phyloP scores from a whole-genome alignment of 352 stramenopile genomes.

The Aphanomyces invadans region DNA sequence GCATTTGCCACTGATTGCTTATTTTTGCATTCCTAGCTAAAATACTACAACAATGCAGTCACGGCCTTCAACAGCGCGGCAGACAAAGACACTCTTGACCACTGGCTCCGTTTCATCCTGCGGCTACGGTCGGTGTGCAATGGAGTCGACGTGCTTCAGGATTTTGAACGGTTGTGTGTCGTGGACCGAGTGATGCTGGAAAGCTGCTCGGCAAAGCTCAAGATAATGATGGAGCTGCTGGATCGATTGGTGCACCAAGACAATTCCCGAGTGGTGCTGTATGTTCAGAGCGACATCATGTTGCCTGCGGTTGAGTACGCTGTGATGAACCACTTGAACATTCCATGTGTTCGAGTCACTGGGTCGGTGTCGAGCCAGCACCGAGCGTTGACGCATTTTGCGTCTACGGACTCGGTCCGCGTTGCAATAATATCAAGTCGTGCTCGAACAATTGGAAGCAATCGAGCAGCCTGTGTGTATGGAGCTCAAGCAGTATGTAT shows the following conservation, averaged over 20 bases:
- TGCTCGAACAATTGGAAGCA: constrained; percentile 35
- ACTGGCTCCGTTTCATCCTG: constrained; percentile 61
- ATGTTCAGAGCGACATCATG: constrained; percentile 66
- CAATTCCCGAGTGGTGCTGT: constrained; percentile 62
- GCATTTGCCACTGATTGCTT: neutral
- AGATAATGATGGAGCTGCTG: constrained; percentile 47
- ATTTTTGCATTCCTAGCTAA: neutral
- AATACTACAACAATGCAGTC: constrained; percentile 54
- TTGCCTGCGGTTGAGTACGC: constrained; percentile 67
- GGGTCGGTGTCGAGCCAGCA: constrained; percentile 45
- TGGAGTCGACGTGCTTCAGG: constrained; percentile 65
- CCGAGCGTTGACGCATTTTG: constrained; percentile 65
- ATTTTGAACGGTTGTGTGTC: constrained; percentile 64
- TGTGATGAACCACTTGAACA: constrained; percentile 44
- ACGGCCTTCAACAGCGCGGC: constrained; percentile 40
- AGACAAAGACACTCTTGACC: constrained; percentile 44
- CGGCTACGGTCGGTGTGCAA: constrained; percentile 69
- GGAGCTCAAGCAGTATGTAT: constrained; percentile 42
- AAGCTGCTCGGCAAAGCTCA: constrained; percentile 57
- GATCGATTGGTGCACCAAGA: constrained; percentile 47
- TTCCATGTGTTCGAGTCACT: constrained; percentile 57
- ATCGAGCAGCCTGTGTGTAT: constrained; percentile 50
- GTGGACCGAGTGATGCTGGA: constrained; percentile 54
- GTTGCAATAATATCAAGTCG: constrained; percentile 68
- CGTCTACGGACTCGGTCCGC: constrained; percentile 42